Base-by-base conservation (phyloP, 1,139 yeast species). In the Meyerozyma carpophila region DNA sequence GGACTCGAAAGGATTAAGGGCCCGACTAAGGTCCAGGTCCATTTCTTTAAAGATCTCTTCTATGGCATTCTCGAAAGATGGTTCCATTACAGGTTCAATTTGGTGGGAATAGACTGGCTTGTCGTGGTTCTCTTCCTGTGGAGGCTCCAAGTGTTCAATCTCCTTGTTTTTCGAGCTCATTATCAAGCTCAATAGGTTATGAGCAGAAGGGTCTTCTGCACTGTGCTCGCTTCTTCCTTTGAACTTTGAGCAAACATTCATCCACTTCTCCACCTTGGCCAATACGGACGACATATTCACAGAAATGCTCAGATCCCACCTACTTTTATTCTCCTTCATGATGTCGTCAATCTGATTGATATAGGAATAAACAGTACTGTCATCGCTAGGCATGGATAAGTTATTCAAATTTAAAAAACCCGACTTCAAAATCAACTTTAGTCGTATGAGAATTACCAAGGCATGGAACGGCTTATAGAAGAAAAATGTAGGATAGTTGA, bases 401-500 rank as follows among this genome's bases (percentile, higher is more conserved):
- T 31, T 14, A 13, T 31, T 8, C 10, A 31, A 14, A 6, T 13
- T 31, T 39, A 70, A 53, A 24, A 59, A 55, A 46, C 68, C 65
- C 0, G 77, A 63, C 44, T 68, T 68, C 21, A 75, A 67, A 36
- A 75, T 58, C 31, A 77, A 54, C 47, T 76, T 59, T 5, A 76
- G 64, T 45, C 79, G 61, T 21, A 76, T 66, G 47, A 76, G 55
- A 7, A 76, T 64, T 18, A 77, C 75, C 32, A 79, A 57, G 0
- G 82, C 78, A 54, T 76, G 78, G 68, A 79, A 62, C 4, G 83
- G 81, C 37, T 83, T 58, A 51, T 77, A 79, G 55, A 75, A 75
- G 53, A 78, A 69, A 48, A 75, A 76, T 1, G 82, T 75, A 1
- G 84, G 84, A 44, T 72, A 73, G 43, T 66, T 58, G 7, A 65